A percentile compares a stretch with the other conserved stretches of the same genome.
Evolutionary conservation across 345 rosid genomes (phyloP).

Genomic region (Nasturtium officinale): DNA sequence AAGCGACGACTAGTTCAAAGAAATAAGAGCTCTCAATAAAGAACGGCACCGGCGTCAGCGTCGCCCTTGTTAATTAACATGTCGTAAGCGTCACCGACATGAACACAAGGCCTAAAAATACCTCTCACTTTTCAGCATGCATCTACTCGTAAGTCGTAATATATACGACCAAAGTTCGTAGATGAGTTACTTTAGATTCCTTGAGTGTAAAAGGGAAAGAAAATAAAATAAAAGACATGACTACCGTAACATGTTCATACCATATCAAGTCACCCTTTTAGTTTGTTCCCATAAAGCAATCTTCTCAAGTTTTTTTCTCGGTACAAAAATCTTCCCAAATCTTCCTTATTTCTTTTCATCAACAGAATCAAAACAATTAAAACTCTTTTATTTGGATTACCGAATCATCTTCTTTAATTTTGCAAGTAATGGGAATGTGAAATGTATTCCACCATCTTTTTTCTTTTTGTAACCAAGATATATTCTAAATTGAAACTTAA

Average conservation of each 20-base stretch:
- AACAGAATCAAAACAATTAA: constrained; percentile 35
- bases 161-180: constrained; percentile 32
- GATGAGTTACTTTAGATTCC: constrained; percentile 32
- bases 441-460: constrained; percentile 33
- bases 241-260: constrained; percentile 42
- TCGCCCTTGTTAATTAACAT: constrained; percentile 6
- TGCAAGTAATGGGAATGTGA: constrained; percentile 31
- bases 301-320: constrained; percentile 27
- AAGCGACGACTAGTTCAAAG: not conserved
- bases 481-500: not conserved
- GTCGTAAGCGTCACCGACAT: constrained; percentile 33
- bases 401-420: constrained; percentile 32
- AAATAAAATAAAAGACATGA: constrained; percentile 27
- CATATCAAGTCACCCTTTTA: constrained; percentile 43
- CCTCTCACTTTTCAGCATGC: constrained; percentile 38
- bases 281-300: constrained; percentile 42
- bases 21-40: not conserved
- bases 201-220: constrained; percentile 8
- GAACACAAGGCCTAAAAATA: constrained; percentile 28
- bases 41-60: not conserved
- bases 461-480: not conserved
- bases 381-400: constrained; percentile 27
- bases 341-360: constrained; percentile 44
- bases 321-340: constrained; percentile 44
- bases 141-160: constrained; percentile 34